Conservation (phyloP, 163 green algal species). For the Volvox carteri region DNA sequence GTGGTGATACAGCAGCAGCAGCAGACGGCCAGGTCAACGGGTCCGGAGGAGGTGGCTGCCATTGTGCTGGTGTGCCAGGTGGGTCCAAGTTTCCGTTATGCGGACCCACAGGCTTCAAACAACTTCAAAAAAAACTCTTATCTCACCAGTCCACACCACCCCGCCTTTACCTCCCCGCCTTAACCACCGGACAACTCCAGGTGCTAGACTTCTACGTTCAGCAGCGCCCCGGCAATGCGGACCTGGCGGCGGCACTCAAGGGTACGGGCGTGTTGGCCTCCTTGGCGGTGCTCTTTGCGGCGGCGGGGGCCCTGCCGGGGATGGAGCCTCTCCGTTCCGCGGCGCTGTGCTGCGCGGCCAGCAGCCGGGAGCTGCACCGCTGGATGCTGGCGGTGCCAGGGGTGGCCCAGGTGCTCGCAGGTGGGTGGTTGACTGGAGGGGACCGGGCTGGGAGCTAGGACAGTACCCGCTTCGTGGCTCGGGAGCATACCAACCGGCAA, state of each 20-base stretch:
- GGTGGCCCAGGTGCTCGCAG: conserved; percentile 12
- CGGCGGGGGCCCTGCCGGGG: conserved; percentile 12
- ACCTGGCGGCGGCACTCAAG: conserved; percentile 46
- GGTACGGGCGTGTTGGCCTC: conserved; percentile 46
- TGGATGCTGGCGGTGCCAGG: conserved; percentile 57
- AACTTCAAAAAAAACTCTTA: too few species aligned
- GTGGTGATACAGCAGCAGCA: neutral
- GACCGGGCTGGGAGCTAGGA: too few species aligned
- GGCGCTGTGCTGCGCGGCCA: conserved; percentile 43
- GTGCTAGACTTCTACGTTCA: conserved; percentile 51
- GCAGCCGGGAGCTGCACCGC: conserved; percentile 17
- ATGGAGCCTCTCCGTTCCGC: conserved; percentile 41
- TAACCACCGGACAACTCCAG: neutral
- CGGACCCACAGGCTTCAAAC: neutral
- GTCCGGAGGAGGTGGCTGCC: conserved; percentile 38
- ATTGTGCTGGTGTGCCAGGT: conserved; percentile 56
- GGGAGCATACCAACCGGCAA: too few species aligned
- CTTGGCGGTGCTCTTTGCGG: conserved; percentile 24
- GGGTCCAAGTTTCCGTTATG: neutral
- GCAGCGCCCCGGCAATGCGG: conserved; percentile 46
- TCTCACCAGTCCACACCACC: too few species aligned
- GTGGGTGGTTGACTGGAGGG: neutral
- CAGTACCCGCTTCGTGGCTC: too few species aligned
- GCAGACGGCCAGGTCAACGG: neutral
- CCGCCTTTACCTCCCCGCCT: neutral